Evolutionary conservation across 1,284 basidiomycete genomes (phyloP).

Genomic region (Fomitopsis palustris): DNA sequence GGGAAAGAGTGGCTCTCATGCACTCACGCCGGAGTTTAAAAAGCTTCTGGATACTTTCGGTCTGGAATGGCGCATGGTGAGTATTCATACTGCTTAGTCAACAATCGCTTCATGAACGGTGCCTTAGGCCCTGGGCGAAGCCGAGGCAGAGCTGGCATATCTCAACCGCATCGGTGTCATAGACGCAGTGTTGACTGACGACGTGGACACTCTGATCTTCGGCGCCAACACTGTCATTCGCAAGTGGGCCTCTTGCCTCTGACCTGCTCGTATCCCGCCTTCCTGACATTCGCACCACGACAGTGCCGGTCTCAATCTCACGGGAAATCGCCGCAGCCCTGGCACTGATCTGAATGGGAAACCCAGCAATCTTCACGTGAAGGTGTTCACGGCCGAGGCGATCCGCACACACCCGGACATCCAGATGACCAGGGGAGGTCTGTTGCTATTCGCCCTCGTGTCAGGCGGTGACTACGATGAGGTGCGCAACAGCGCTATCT

Average conservation of each 20-base stretch:
- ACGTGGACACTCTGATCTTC: slow-evolving; percentile 47
- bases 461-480: slow-evolving; percentile 66
- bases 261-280: background rate
- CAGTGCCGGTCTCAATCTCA: slow-evolving; percentile 44
- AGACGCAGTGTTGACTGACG: slow-evolving; percentile 64
- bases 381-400: slow-evolving; percentile 39
- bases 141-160: slow-evolving; percentile 64
- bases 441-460: slow-evolving; percentile 64
- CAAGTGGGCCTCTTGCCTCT: slow-evolving; percentile 22
- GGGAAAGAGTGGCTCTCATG: slow-evolving; percentile 43
- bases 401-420: slow-evolving; percentile 34
- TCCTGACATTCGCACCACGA: background rate
- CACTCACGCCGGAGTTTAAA: slow-evolving; percentile 38
- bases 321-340: slow-evolving; percentile 39
- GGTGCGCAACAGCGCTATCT: slow-evolving; percentile 24
- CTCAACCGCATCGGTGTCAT: slow-evolving; percentile 49
- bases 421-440: slow-evolving; percentile 44
- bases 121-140: slow-evolving; percentile 55
- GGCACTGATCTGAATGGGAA: slow-evolving; percentile 35
- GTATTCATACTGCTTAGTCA: slow-evolving; percentile 11
- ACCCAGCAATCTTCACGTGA: slow-evolving; percentile 37
- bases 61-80: slow-evolving; percentile 55
- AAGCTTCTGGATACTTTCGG: slow-evolving; percentile 53
- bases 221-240: slow-evolving; percentile 33
- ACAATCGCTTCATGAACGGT: background rate